phyloP scores from a whole-genome alignment of 495 filamentous ascomycete species.

The Podospora fimiseda region DNA sequence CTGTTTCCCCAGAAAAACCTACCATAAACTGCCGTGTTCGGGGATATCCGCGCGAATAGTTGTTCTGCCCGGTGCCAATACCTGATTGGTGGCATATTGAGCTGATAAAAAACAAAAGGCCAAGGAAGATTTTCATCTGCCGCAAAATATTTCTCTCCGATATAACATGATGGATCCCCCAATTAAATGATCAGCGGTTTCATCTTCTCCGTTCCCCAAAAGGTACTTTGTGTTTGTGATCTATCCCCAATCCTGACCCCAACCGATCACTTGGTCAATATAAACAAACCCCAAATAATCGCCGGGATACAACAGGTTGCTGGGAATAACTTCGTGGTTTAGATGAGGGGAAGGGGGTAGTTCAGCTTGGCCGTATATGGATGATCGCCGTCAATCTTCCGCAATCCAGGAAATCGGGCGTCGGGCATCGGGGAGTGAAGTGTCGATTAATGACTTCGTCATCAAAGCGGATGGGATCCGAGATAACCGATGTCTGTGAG shows the following conservation, averaged over 20 bases:
- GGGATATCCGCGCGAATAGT: background rate
- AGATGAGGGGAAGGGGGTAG: slow-evolving; percentile 4
- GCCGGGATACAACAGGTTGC: slow-evolving; percentile 2
- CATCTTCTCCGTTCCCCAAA: background rate
- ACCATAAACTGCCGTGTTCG: background rate
- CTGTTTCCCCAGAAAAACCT: background rate
- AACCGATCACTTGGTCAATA: background rate
- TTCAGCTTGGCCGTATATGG: background rate
- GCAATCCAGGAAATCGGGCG: background rate
- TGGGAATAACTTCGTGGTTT: background rate
- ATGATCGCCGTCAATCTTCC: background rate
- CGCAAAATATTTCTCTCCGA: background rate
- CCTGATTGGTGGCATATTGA: slow-evolving; percentile 8
- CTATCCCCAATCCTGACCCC: background rate
- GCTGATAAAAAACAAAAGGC: too few relatives aligned
- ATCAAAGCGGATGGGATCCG: too few relatives aligned
- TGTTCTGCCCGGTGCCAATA: background rate
- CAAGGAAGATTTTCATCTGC: slow-evolving; percentile 4
- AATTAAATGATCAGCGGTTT: slow-evolving; percentile 3
- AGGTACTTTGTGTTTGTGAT: background rate
- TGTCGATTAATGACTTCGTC: too few relatives aligned
- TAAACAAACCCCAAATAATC: background rate
- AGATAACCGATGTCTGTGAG: background rate
- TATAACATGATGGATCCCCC: background rate
- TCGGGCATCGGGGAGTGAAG: too few relatives aligned